A percentile compares a stretch with the other conserved stretches of the same genome.
Evolutionary conservation across 2,329 filamentous ascomycete genomes (phyloP).

Genomic region (Dactylellina drechsleri): DNA sequence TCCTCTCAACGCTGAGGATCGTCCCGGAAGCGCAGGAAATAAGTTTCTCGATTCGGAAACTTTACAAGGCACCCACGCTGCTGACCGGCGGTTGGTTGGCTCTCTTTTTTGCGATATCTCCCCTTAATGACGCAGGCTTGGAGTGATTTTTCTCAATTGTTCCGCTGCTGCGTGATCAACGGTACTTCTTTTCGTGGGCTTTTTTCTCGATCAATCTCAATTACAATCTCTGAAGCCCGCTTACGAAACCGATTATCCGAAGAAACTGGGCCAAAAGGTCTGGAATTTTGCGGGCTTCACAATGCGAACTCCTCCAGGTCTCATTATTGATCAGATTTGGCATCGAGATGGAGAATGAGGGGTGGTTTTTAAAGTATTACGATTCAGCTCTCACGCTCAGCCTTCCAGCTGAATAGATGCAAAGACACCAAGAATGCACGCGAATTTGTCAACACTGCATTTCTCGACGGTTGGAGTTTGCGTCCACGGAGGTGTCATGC

Average conservation of each 20-base stretch:
- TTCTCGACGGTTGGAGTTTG: conserved; percentile 21
- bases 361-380: background rate
- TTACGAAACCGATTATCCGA: background rate
- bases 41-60: conserved; percentile 30
- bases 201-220: too few relatives aligned
- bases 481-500: conserved; percentile 6
- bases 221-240: background rate
- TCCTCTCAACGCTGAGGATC: background rate
- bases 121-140: conserved; percentile 36
- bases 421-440: conserved; percentile 15
- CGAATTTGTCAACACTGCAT: conserved; percentile 40
- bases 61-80: conserved; percentile 14
- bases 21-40: conserved; percentile 37
- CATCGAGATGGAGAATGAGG: background rate
- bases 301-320: background rate
- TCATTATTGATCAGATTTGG: background rate
- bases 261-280: background rate
- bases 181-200: conserved; percentile 29
- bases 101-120: conserved; percentile 1
- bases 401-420: conserved; percentile 34
- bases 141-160: background rate
- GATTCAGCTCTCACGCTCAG: conserved; percentile 35
- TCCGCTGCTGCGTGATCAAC: conserved; percentile 20
- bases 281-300: too few relatives aligned
- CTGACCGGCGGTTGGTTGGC: conserved; percentile 11